phyloP scores from a whole-genome alignment of 1,284 basidiomycete genomes.

The Microbotryum lychnidis-dioicae region DNA sequence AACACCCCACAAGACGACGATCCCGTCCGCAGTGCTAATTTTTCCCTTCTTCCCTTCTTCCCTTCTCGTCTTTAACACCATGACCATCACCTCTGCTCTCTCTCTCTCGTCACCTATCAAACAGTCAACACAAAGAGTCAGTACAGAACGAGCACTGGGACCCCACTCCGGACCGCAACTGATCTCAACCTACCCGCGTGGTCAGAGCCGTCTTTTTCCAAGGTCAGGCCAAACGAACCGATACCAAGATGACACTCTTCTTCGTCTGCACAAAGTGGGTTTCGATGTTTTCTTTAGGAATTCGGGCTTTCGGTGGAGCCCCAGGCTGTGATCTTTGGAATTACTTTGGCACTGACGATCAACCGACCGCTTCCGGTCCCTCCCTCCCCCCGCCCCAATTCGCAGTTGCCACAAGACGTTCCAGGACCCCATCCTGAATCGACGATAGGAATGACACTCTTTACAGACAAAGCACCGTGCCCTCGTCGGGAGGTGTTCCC shows the following conservation, averaged over 20 bases:
- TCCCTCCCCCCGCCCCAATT: no score
- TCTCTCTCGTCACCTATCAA: no score
- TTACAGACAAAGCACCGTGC: no score
- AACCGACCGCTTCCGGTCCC: not conserved
- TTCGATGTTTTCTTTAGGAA: constrained; percentile 44
- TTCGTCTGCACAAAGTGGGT: constrained; percentile 77
- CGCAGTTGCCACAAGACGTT: constrained; percentile 22
- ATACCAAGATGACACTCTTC: constrained; percentile 86
- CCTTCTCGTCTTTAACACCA: not conserved
- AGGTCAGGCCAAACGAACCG: constrained; percentile 87
- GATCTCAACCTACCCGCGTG: not conserved
- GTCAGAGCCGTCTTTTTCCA: constrained; percentile 82
- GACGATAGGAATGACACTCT: no score
- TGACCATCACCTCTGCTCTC: no score
- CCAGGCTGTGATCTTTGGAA: no score
- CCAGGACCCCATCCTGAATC: constrained; percentile 3
- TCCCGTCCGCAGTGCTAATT: not conserved
- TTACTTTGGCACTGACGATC: no score
- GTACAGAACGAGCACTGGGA: constrained; percentile 11
- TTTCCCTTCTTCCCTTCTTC: not conserved
- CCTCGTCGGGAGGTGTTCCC: no score
- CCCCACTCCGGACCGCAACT: not conserved
- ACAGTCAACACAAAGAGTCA: constrained; percentile 38
- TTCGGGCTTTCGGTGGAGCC: not conserved
- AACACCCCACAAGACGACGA: not conserved